Conservation (phyloP, 768 basidiomycete genomes). For the Pisolithus marmoratus region DNA sequence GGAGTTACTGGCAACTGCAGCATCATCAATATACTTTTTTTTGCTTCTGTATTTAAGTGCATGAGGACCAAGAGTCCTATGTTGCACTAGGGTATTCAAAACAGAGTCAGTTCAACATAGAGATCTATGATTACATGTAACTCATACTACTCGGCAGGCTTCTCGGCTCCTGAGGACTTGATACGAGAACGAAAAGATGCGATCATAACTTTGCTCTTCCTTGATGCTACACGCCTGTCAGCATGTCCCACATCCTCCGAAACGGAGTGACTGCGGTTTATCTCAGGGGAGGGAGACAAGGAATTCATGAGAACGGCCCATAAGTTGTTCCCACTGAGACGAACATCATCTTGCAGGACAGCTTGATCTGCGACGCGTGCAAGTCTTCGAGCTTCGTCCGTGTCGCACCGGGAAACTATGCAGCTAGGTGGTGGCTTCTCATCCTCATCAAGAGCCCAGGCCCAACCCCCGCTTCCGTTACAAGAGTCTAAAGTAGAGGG, state of each 20-base stretch:
- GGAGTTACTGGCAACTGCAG: too few relatives aligned
- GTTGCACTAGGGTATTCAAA: too few relatives aligned
- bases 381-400: constrained; percentile 66
- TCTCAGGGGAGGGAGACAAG: constrained; percentile 49
- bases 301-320: constrained; percentile 66
- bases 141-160: not conserved
- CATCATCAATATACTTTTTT: too few relatives aligned
- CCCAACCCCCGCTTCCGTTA: constrained; percentile 67
- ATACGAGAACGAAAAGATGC: constrained; percentile 16
- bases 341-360: constrained; percentile 49
- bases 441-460: constrained; percentile 75
- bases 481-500: constrained; percentile 31
- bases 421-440: constrained; percentile 90
- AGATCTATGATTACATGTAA: not conserved
- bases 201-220: constrained; percentile 25
- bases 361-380: constrained; percentile 70
- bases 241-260: constrained; percentile 7
- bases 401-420: constrained; percentile 86
- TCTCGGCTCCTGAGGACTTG: constrained; percentile 2
- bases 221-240: not conserved
- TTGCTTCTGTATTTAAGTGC: too few relatives aligned
- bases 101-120: not conserved
- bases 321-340: constrained; percentile 62
- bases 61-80: too few relatives aligned
- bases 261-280: constrained; percentile 25